These are phyloP conservation scores for Termitomyces sp. DNA, from an alignment of 768 basidiomycete genomes.

Conservation along the genomic window DNA sequence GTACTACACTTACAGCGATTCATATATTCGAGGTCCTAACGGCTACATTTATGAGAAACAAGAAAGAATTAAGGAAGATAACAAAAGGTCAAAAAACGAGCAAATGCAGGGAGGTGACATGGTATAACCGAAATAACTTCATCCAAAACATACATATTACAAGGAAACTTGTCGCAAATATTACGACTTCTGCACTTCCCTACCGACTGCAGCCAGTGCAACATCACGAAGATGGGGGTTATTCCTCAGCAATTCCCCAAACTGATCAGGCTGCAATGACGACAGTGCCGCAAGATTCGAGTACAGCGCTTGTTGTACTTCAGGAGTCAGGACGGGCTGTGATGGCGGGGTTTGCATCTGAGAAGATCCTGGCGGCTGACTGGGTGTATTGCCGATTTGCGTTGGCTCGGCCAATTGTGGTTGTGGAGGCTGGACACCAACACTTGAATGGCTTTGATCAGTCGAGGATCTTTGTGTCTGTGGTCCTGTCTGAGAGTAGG, in stretches of 20 bases:
- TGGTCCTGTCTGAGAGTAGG: not conserved
- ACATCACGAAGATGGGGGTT: constrained; percentile 35
- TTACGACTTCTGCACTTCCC: constrained; percentile 16
- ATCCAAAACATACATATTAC: not conserved
- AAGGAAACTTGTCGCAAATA: not conserved
- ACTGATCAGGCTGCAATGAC: constrained; percentile 28
- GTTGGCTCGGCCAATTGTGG: not conserved
- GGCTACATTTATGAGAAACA: not conserved
- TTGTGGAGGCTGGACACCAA: not conserved
- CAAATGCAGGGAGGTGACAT: not conserved
- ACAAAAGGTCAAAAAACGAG: not conserved
- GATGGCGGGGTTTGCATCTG: constrained; percentile 1
- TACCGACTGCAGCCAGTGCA: constrained; percentile 26
- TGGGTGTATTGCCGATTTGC: not conserved
- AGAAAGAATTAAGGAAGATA: not conserved
- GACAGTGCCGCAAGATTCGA: constrained; percentile 26
- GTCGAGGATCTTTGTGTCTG: not conserved
- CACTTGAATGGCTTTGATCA: not conserved
- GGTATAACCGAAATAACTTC: not conserved
- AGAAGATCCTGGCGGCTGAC: not conserved
- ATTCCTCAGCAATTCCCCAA: constrained; percentile 29
- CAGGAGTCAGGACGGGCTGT: not conserved
- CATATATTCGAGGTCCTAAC: not conserved
- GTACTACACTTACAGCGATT: not conserved
- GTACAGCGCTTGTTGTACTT: constrained; percentile 10